Evolutionary conservation across 148 eudicot genomes (phyloP), one percentile per base, ranked within the genome.

Genomic region (Oxyria digyna): DNA sequence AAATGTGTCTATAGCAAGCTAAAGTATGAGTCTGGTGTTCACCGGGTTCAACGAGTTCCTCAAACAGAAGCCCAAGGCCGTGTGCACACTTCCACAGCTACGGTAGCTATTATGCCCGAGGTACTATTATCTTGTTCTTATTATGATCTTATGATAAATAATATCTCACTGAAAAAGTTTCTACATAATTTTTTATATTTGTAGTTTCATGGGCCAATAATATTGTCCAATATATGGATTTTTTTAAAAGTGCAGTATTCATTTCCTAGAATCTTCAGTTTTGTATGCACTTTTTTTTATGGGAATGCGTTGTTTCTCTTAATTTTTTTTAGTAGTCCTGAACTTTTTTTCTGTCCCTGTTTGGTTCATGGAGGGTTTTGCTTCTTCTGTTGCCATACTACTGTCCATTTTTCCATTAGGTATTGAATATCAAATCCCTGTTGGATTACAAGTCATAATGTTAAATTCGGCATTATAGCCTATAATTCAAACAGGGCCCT

Each of bases 101-200:
- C 99, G 52, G 91, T 91, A 64, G 99, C 99, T 55, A 87, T 95
- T 80, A 95, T 95, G 99, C 99, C 99, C 45, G 99, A 91, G 97
- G 99, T 91, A 76, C 10, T 50, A 46, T 6, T 46, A 46, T 48
- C 72, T 27, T 62, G 17, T 24, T 4, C 18, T 27, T 2, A 12
- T 29, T 59, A n/a, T 29, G 10, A 15, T 27, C 26, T 5, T 31
- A 59, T 29, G 38, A 59, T 29, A 31, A 59, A 31, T 59, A 59
- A 29, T 37, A 29, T 59, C 37, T 59, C 1, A 52, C 29, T 50
- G 26, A 1, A 15, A 1, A 15, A 45, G n/a, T 13, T 20, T 50
- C 20, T 20, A 18, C 24, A 50, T 50, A n/a, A 27, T 50, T 20
- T n/a, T 18, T 48, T 55, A 27, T 1, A 2, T 59, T 59, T 14